phyloP scores from a whole-genome alignment of 768 basidiomycete species.

The Candolleomyces aberdarensis region DNA sequence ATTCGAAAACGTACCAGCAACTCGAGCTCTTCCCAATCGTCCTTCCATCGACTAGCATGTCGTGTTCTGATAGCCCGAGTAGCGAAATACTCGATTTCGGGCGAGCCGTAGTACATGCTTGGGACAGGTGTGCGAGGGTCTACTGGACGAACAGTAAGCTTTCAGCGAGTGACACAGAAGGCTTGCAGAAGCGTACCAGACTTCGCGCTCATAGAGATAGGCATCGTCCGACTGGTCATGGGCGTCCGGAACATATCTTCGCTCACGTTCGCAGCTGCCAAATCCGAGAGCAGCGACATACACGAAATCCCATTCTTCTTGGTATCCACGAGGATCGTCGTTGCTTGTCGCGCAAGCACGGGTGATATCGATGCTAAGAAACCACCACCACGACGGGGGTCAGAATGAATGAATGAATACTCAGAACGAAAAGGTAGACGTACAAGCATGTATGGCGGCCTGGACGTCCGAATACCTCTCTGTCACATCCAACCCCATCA shows the following conservation, averaged over 20 bases:
- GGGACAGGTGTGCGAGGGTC: constrained; percentile 53
- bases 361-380: constrained; percentile 51
- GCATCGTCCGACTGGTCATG: constrained; percentile 23
- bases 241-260: constrained; percentile 14
- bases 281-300: constrained; percentile 52
- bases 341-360: constrained; percentile 45
- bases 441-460: constrained; percentile 57
- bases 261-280: constrained; percentile 36
- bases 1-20: constrained; percentile 49
- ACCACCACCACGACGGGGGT: neutral
- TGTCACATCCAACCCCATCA: constrained; percentile 72
- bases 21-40: constrained; percentile 94
- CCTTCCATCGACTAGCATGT: constrained; percentile 79
- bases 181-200: neutral
- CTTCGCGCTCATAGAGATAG: constrained; percentile 25
- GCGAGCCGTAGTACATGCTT: constrained; percentile 44
- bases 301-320: constrained; percentile 60
- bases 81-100: constrained; percentile 62
- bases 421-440: neutral
- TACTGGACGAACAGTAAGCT: constrained; percentile 11
- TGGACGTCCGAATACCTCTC: constrained; percentile 52
- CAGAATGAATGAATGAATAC: neutral
- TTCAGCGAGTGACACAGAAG: neutral
- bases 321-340: constrained; percentile 57
- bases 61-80: constrained; percentile 29